These are phyloP conservation scores for Cladosporium sp. DNA, from an alignment of 2,329 filamentous ascomycete species.

Conservation along the genomic window DNA sequence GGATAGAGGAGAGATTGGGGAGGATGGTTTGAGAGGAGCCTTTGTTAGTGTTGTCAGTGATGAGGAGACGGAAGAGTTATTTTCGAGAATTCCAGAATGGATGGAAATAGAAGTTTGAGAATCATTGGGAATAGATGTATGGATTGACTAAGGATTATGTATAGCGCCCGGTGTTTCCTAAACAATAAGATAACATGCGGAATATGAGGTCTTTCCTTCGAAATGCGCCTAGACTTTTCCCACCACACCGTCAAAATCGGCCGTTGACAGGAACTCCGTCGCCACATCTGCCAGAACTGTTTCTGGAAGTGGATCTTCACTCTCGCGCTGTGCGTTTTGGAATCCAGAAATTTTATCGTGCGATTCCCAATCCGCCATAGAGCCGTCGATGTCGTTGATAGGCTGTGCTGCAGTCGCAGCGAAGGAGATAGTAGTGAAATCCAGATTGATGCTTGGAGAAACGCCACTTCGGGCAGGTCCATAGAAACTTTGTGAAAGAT, in stretches of 20 bases:
- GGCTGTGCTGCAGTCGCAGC: neutral
- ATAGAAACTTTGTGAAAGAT: neutral
- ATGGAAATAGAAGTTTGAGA: constrained; percentile 6
- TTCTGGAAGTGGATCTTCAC: neutral
- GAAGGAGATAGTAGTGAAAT: constrained; percentile 2
- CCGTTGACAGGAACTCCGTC: constrained; percentile 2
- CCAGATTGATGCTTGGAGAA: neutral
- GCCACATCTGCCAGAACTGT: neutral
- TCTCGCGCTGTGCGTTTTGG: constrained; percentile 12
- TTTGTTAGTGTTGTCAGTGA: constrained; percentile 15
- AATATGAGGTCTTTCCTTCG: no score
- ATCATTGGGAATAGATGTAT: no score
- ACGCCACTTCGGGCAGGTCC: neutral
- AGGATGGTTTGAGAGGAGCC: neutral
- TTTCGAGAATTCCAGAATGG: constrained; percentile 5
- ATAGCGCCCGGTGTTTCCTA: no score
- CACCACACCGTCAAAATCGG: constrained; percentile 4
- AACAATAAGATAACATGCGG: no score
- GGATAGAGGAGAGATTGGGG: neutral
- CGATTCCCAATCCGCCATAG: constrained; percentile 6
- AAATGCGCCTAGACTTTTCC: neutral
- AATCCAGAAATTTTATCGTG: constrained; percentile 20
- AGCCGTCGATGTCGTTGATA: neutral
- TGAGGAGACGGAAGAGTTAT: constrained; percentile 13
- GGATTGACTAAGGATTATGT: no score